phyloP scores from a whole-genome alignment of 768 basidiomycete species.

The Boletus reticulatus region DNA sequence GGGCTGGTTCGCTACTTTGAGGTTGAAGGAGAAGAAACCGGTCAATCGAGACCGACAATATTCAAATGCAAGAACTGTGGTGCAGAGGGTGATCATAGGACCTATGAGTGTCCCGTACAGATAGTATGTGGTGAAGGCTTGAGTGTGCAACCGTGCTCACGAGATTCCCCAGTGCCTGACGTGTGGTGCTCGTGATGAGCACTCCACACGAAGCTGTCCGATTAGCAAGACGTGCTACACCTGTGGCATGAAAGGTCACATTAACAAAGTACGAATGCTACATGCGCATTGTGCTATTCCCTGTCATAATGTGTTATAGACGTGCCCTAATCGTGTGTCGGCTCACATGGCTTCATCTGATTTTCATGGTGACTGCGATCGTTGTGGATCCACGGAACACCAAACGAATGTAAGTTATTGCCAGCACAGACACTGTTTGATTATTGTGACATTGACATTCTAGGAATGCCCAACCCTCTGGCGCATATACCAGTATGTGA shows the following conservation, averaged over 20 bases:
- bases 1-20: slow-evolving; percentile 66
- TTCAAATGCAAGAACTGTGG: slow-evolving; percentile 78
- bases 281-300: background rate
- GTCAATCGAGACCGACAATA: slow-evolving; percentile 39
- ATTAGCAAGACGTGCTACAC: slow-evolving; percentile 77
- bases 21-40: slow-evolving; percentile 38
- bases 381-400: slow-evolving; percentile 67
- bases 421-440: background rate
- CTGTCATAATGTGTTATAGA: slow-evolving; percentile 35
- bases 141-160: background rate
- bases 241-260: slow-evolving; percentile 84
- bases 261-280: slow-evolving; percentile 48
- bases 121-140: slow-evolving; percentile 50
- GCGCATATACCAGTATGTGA: slow-evolving; percentile 75
- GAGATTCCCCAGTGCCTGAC: slow-evolving; percentile 59
- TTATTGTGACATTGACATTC: background rate
- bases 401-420: slow-evolving; percentile 53
- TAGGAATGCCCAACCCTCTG: slow-evolving; percentile 85
- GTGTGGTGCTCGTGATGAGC: slow-evolving; percentile 79
- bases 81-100: slow-evolving; percentile 67
- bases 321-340: slow-evolving; percentile 64
- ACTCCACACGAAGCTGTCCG: slow-evolving; percentile 73
- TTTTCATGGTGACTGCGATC: slow-evolving; percentile 53
- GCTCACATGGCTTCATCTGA: slow-evolving; percentile 18
- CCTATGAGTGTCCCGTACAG: slow-evolving; percentile 63